phyloP scores from a whole-genome alignment of 2,329 filamentous ascomycete species.

The Thermochaetoides dissita region DNA sequence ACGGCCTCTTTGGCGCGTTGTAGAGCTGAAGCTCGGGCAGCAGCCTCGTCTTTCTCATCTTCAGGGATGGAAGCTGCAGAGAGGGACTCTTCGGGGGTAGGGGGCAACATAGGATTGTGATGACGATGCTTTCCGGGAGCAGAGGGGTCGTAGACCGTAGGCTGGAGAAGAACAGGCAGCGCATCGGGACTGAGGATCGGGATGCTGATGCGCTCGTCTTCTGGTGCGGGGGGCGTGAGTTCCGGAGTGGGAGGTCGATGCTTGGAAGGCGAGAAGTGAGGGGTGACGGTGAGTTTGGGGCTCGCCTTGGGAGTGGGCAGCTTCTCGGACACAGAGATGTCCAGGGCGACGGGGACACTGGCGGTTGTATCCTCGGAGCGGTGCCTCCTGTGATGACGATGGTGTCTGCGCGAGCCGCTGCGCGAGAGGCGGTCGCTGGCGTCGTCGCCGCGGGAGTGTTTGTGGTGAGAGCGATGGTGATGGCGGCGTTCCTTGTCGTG shows the following conservation, averaged over 20 bases:
- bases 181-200: conserved; percentile 36
- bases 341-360: no score
- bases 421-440: conserved; percentile 13
- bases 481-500: conserved; percentile 7
- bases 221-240: no score
- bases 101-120: background rate
- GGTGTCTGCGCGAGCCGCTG: conserved; percentile 7
- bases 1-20: conserved; percentile 47
- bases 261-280: no score
- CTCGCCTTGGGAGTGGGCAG: conserved; percentile 13
- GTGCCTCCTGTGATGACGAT: conserved; percentile 1
- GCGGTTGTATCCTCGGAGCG: conserved; percentile 10
- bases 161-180: conserved; percentile 39
- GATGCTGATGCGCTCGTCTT: conserved; percentile 28
- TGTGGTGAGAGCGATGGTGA: conserved; percentile 15
- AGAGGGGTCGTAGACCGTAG: conserved; percentile 40
- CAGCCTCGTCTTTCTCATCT: conserved; percentile 45
- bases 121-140: background rate
- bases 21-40: conserved; percentile 39
- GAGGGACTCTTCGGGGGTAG: conserved; percentile 28
- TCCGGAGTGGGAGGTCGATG: no score
- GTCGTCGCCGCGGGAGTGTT: conserved; percentile 17
- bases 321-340: conserved; percentile 5
- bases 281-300: no score
- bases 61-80: conserved; percentile 42